Evolutionary conservation across 75 land plant genomes (phyloP).

Genomic region (Selaginella moellendorffii): DNA sequence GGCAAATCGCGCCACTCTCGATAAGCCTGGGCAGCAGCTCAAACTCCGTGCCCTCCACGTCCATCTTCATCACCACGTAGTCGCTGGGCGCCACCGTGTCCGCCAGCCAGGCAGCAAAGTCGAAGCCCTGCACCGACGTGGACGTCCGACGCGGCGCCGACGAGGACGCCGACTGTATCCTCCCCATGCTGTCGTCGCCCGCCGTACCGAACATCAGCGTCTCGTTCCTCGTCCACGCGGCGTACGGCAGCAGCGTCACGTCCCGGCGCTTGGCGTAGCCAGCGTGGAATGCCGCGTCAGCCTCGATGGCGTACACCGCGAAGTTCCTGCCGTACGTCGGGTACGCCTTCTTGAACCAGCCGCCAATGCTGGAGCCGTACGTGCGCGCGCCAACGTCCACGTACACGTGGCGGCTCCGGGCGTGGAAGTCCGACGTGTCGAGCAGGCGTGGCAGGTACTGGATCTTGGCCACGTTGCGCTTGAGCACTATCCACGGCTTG

Average conservation of each 20-base stretch:
- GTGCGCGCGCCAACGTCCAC: not conserved
- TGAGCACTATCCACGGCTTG: constrained; percentile 18
- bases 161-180: not conserved
- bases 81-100: constrained; percentile 39
- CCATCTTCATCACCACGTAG: constrained; percentile 74
- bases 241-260: constrained; percentile 4
- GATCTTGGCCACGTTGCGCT: constrained; percentile 46
- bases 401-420: not conserved
- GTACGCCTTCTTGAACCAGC: constrained; percentile 7
- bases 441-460: constrained; percentile 11
- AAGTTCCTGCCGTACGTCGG: not conserved
- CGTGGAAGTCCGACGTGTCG: not conserved
- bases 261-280: not conserved
- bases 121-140: constrained; percentile 40
- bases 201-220: constrained; percentile 40
- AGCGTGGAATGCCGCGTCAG: not conserved
- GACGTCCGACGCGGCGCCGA: not conserved
- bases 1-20: constrained; percentile 30
- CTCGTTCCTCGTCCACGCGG: constrained; percentile 71
- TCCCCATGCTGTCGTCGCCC: constrained; percentile 13
- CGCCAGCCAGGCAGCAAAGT: constrained; percentile 50
- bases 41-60: constrained; percentile 86
- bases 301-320: not conserved
- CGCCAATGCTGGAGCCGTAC: not conserved
- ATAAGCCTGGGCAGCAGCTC: constrained; percentile 53